phyloP scores from a whole-genome alignment of 2,329 filamentous ascomycete species.

The Monilinia vaccinii-corymbosi region DNA sequence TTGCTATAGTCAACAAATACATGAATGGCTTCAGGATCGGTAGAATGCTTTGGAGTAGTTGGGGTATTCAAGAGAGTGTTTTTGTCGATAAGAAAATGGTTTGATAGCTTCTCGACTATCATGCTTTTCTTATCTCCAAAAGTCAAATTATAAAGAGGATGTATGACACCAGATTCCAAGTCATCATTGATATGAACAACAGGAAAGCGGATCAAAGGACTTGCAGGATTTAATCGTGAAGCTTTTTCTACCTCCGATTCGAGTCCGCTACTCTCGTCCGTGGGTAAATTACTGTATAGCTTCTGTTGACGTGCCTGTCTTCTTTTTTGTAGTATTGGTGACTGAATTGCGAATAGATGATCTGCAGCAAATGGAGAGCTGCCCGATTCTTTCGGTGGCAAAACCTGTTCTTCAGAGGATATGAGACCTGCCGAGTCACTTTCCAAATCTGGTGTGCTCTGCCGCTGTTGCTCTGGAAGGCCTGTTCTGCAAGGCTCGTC shows the following conservation, averaged over 20 bases:
- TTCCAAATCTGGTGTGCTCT: not conserved
- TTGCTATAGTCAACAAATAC: conserved; percentile 69
- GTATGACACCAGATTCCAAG: conserved; percentile 13
- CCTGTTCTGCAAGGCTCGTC: not conserved
- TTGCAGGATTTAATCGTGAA: not conserved
- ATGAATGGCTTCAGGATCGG: conserved; percentile 15
- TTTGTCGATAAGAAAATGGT: conserved; percentile 10
- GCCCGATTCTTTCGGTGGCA: not conserved
- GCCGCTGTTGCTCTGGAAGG: not conserved
- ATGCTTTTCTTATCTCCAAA: conserved; percentile 18
- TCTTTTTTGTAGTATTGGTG: not conserved
- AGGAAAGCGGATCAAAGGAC: not conserved
- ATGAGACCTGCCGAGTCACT: not conserved
- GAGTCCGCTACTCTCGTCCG: conserved; percentile 18
- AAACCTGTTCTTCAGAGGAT: not conserved
- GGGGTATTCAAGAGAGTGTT: not conserved
- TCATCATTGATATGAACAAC: not conserved
- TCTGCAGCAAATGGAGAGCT: not conserved
- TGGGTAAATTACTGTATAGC: not conserved
- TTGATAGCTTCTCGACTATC: conserved; percentile 19
- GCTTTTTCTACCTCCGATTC: conserved; percentile 30
- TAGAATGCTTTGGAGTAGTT: not conserved
- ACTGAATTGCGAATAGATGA: not conserved
- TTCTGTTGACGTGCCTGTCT: not conserved
- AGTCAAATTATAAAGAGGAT: conserved; percentile 18